Percentiles rank a stretch among this genome's conserved stretches.
Evolutionary conservation across 306 rosid genomes (phyloP).

Genomic region (Quercus alba): DNA sequence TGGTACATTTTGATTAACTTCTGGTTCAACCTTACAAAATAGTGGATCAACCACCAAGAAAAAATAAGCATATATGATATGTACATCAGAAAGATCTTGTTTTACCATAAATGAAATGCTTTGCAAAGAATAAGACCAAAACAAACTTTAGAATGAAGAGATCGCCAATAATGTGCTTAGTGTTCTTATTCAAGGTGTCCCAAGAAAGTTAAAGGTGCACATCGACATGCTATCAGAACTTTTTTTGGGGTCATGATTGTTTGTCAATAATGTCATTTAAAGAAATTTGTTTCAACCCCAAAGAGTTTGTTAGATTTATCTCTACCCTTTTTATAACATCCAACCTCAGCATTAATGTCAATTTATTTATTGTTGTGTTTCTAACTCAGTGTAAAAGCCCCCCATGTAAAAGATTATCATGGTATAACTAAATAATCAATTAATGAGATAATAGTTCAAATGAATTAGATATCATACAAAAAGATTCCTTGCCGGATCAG

Average conservation of each 20-base stretch:
- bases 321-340: neutral
- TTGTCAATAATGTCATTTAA: neutral
- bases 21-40: neutral
- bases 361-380: neutral
- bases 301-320: neutral
- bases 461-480: slow-evolving; percentile 48
- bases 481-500: slow-evolving; percentile 78
- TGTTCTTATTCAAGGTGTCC: too few species aligned
- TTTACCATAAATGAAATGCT: neutral
- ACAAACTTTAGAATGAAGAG: too few species aligned
- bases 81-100: neutral
- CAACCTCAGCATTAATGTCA: neutral
- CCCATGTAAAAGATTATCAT: neutral
- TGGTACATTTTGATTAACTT: neutral
- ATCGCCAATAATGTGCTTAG: too few species aligned
- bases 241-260: neutral
- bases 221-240: neutral
- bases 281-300: neutral
- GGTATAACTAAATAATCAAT: neutral
- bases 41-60: neutral
- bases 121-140: too few species aligned
- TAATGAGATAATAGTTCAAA: slow-evolving; percentile 2
- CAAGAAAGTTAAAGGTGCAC: too few species aligned
- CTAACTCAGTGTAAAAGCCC: neutral
- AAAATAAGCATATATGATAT: neutral